Base-by-base conservation (phyloP, 2,329 filamentous ascomycete genomes). In the Aureobasidium sp. region DNA sequence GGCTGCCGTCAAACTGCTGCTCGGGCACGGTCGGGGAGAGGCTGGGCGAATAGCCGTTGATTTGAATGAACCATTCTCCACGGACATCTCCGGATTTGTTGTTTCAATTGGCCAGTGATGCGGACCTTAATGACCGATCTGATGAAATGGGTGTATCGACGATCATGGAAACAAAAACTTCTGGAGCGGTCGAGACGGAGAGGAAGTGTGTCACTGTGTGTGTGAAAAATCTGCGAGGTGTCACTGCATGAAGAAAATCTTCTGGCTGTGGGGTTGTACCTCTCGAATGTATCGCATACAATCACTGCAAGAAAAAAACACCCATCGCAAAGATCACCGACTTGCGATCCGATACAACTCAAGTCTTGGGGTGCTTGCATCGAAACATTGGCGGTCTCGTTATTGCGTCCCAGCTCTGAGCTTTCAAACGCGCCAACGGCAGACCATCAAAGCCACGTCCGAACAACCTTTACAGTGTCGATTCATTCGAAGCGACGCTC, bases 371-470 rank as follows among this genome's bases (percentile, higher is more conserved):
- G 21, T 21, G 21, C 21, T 21, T 5, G n/a, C 49, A 25, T 51
- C n/a, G 49, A 27, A 39, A 29, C n/a, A 39, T 27, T 14, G 25
- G 34, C 21, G 21, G 34, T 25, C 21, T 37, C 32, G 32, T 10
- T 29, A 11, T 37, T 14, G 34, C 13, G 34, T 37, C 34, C 34
- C 34, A 37, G 10, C 13, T 37, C 34, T 34, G 32, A 9, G 32
- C 32, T 34, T 11, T 14, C 34, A 37, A 37, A 37, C 34, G 34
- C 34, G 27, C 49, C 49, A 51, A 51, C 34, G 49, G 49, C 21
- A 51, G 49, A 51, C 49, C 49, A 51, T 51, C 34, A 39, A 51
- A 51, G 49, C 34, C 49, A 51, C 49, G 32, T 25, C 49, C 49
- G 27, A 39, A 36, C 49, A 29, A 29, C 27, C 5, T 34, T 8